Percentiles rank a stretch among this genome's conserved stretches.
Evolutionary conservation across 139 green algal species (phyloP).

Genomic region (Parachlorella kessleri): DNA sequence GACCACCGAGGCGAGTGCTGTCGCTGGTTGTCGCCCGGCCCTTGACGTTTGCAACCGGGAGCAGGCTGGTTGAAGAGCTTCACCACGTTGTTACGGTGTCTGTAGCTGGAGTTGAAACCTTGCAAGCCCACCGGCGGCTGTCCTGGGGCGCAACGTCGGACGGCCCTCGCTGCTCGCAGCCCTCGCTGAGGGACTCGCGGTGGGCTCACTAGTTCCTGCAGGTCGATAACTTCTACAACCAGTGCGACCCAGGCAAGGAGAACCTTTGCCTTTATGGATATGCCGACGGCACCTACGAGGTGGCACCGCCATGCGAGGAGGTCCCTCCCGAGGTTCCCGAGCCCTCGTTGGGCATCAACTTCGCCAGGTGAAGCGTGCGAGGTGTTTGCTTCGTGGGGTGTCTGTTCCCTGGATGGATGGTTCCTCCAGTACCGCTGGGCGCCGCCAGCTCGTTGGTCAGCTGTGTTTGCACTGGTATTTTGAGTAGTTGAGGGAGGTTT

Average conservation of each 20-base stretch:
- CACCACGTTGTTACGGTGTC: too few relatives aligned
- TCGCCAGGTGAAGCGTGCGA: constrained; percentile 77
- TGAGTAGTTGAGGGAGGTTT: too few relatives aligned
- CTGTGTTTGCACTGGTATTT: too few relatives aligned
- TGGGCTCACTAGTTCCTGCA: not conserved
- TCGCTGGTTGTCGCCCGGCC: not conserved
- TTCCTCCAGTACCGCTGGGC: too few relatives aligned
- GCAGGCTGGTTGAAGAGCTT: not conserved
- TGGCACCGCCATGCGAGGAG: constrained; percentile 95
- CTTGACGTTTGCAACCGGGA: not conserved
- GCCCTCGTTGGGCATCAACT: constrained; percentile 97
- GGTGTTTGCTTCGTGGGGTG: too few relatives aligned
- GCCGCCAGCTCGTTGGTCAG: too few relatives aligned
- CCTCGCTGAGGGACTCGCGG: not conserved
- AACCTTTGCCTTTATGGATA: constrained; percentile 98
- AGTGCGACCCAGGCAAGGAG: constrained; percentile 86
- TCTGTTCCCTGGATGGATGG: too few relatives aligned
- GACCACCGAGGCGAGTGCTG: constrained; percentile 11
- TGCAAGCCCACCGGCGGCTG: not conserved
- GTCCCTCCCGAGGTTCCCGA: constrained; percentile 95
- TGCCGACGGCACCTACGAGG: constrained; percentile 81
- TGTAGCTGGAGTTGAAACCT: not conserved
- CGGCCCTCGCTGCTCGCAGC: too few relatives aligned
- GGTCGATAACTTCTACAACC: constrained; percentile 65
- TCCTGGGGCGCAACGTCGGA: not conserved